phyloP scores from a whole-genome alignment of 257 asterid species.

The Solanum lycopersicoides region DNA sequence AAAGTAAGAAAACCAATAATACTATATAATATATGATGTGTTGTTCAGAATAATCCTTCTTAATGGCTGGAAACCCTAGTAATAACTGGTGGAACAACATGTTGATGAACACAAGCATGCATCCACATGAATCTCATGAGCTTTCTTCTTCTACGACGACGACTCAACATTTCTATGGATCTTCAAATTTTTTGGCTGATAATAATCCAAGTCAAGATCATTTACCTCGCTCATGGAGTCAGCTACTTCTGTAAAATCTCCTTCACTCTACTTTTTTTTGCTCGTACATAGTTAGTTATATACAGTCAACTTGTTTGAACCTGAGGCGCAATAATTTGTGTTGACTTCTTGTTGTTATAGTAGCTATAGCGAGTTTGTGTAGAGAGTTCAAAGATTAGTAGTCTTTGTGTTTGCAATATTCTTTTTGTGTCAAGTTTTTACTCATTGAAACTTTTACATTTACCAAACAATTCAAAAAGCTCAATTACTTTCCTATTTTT shows the following conservation, averaged over 20 bases:
- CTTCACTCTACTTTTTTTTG: background rate
- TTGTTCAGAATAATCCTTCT: background rate
- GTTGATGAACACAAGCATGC: constrained; percentile 11
- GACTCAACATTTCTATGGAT: constrained; percentile 13
- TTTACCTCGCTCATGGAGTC: constrained; percentile 4
- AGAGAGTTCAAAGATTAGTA: background rate
- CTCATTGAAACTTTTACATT: background rate
- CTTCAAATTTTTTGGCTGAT: constrained; percentile 16
- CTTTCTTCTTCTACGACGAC: background rate
- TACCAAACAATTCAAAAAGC: background rate
- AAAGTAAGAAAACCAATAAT: background rate
- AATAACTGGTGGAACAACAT: constrained; percentile 63
- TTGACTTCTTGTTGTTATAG: background rate
- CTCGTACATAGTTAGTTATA: background rate
- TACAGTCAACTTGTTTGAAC: background rate
- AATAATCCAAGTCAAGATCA: constrained; percentile 12
- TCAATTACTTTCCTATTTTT: background rate
- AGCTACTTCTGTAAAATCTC: constrained; percentile 14
- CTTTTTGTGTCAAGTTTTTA: background rate
- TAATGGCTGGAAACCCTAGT: constrained; percentile 93
- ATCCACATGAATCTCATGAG: constrained; percentile 15
- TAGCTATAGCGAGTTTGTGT: background rate
- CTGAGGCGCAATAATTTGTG: background rate
- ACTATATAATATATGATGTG: background rate
- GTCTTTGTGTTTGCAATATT: background rate